Conservation (phyloP, 805 yeast species). For the Starmerella stigmatis region DNA sequence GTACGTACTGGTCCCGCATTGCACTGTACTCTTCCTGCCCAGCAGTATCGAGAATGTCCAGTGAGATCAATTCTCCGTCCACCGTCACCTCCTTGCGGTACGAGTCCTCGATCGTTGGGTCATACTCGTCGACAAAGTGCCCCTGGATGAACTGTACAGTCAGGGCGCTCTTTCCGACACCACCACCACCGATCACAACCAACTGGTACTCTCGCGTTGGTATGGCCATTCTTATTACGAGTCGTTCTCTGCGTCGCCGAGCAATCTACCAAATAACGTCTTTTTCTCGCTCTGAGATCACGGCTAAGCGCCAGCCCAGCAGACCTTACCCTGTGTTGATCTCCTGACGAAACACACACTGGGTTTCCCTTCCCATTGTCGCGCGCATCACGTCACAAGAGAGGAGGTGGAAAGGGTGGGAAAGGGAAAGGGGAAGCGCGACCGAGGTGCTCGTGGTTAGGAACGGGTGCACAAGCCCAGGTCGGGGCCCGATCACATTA, state of each 20-base stretch:
- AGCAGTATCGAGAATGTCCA: slow-evolving; percentile 93
- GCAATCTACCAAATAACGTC: not conserved
- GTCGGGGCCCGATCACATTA: too few species aligned
- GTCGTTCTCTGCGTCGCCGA: not conserved
- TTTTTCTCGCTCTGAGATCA: not conserved
- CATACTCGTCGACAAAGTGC: slow-evolving; percentile 94
- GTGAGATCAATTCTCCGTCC: slow-evolving; percentile 62
- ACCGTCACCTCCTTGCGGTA: slow-evolving; percentile 74
- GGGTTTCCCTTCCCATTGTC: too few species aligned
- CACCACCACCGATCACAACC: slow-evolving; percentile 98
- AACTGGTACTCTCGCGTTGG: slow-evolving; percentile 61
- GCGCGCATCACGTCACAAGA: too few species aligned
- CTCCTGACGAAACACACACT: not conserved
- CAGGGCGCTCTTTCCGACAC: slow-evolving; percentile 94
- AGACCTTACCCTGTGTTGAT: slow-evolving; percentile 1
- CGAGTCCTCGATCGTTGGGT: slow-evolving; percentile 83
- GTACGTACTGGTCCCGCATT: slow-evolving; percentile 88
- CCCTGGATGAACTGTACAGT: slow-evolving; percentile 91
- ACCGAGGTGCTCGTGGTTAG: too few species aligned
- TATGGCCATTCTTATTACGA: not conserved
- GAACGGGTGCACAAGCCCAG: too few species aligned
- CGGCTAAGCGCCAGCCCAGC: slow-evolving; percentile 2
- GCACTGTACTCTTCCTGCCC: slow-evolving; percentile 97
- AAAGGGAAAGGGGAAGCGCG: too few species aligned
- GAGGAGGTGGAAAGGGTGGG: too few species aligned